phyloP scores from a whole-genome alignment of 352 stramenopile species.

The Pythium aquatile region DNA sequence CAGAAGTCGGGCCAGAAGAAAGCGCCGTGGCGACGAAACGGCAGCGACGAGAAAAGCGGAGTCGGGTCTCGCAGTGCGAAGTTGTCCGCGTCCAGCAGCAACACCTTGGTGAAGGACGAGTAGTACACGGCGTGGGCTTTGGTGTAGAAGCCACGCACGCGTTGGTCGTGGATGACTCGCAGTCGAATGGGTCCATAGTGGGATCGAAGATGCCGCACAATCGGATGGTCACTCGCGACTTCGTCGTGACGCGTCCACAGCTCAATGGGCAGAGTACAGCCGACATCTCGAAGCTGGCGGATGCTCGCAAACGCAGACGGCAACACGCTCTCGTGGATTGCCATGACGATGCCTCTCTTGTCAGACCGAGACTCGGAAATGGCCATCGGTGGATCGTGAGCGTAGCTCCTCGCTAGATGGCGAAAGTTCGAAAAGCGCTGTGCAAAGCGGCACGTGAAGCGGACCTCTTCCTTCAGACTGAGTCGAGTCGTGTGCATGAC shows the following conservation, averaged over 20 bases:
- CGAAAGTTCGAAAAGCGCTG: slow-evolving; percentile 54
- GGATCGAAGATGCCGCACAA: slow-evolving; percentile 24
- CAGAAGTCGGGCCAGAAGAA: slow-evolving; percentile 42
- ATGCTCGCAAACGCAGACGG: slow-evolving; percentile 29
- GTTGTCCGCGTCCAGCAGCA: slow-evolving; percentile 40
- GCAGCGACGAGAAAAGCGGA: slow-evolving; percentile 25
- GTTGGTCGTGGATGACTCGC: slow-evolving; percentile 29
- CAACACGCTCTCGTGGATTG: slow-evolving; percentile 32
- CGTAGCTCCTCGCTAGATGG: slow-evolving; percentile 43
- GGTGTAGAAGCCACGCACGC: slow-evolving; percentile 28
- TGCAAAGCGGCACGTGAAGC: slow-evolving; percentile 69
- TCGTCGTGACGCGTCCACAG: slow-evolving; percentile 34
- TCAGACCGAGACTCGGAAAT: background rate
- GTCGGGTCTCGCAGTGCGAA: slow-evolving; percentile 31
- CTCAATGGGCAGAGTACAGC: slow-evolving; percentile 32
- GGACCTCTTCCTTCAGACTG: slow-evolving; percentile 63
- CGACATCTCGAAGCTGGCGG: slow-evolving; percentile 24
- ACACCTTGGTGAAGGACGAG: slow-evolving; percentile 30
- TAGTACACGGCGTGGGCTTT: slow-evolving; percentile 38
- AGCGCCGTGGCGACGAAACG: slow-evolving; percentile 27
- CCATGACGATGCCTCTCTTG: slow-evolving; percentile 33
- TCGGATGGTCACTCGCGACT: slow-evolving; percentile 18
- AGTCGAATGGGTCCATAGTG: slow-evolving; percentile 27
- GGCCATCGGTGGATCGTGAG: slow-evolving; percentile 54
- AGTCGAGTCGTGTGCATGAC: slow-evolving; percentile 64